Evolutionary conservation across 2,329 filamentous ascomycete genomes (phyloP).

Genomic region (Trichoderma oligosporum): DNA sequence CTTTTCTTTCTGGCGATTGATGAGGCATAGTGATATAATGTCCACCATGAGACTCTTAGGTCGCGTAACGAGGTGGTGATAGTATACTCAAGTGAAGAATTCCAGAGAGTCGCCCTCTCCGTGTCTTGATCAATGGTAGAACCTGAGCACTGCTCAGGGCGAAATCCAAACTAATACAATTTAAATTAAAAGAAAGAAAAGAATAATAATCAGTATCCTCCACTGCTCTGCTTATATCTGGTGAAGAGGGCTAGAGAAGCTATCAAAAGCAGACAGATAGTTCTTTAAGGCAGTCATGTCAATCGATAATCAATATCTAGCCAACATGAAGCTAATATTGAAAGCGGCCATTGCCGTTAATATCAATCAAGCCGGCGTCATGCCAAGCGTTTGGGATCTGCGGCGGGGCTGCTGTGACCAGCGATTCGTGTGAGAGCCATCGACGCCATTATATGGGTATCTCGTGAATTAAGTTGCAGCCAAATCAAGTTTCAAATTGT

Average conservation of each 20-base stretch:
- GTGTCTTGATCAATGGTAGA: background rate
- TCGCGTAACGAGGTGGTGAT: background rate
- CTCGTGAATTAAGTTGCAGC: background rate
- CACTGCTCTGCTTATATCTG: background rate
- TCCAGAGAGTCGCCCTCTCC: background rate
- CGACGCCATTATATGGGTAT: slow-evolving; percentile 15
- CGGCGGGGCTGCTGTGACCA: slow-evolving; percentile 9
- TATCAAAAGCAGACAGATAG: background rate
- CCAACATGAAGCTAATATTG: background rate
- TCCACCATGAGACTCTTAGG: background rate
- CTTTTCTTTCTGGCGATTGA: slow-evolving; percentile 20
- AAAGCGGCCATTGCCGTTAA: slow-evolving; percentile 1
- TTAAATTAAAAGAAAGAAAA: background rate
- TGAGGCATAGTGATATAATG: slow-evolving; percentile 13
- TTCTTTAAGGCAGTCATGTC: background rate
- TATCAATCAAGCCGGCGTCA: slow-evolving; percentile 6
- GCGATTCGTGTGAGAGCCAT: slow-evolving; percentile 9
- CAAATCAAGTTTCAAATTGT: slow-evolving; percentile 10
- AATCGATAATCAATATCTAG: slow-evolving; percentile 4
- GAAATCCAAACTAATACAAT: background rate
- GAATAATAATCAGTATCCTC: background rate
- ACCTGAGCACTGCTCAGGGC: background rate
- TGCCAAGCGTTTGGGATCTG: slow-evolving; percentile 15
- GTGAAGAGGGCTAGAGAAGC: background rate
- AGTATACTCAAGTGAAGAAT: background rate